Evolutionary conservation across 1,284 basidiomycete genomes (phyloP).

Genomic region (Moesziomyces aphidis): DNA sequence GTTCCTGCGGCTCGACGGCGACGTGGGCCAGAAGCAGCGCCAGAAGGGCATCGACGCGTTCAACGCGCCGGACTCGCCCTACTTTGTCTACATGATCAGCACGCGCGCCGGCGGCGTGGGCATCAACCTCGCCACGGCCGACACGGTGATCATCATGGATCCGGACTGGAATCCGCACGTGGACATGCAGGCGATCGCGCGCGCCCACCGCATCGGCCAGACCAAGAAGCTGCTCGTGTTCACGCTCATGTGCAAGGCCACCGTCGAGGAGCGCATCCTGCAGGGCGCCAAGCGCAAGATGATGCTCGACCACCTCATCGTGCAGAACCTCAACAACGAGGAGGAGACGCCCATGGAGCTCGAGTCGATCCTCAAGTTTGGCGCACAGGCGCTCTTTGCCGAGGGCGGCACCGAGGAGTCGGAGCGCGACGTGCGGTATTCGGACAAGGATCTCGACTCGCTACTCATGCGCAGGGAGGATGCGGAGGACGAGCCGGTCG

Average conservation of each 20-base stretch:
- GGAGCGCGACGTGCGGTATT: constrained; percentile 63
- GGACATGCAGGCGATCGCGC: constrained; percentile 83
- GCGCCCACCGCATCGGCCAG: constrained; percentile 77
- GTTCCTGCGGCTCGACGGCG: constrained; percentile 62
- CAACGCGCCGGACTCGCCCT: constrained; percentile 83
- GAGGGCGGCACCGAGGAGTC: constrained; percentile 61
- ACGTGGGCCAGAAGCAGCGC: constrained; percentile 44
- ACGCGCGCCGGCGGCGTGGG: constrained; percentile 69
- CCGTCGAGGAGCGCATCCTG: constrained; percentile 68
- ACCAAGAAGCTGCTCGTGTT: constrained; percentile 68
- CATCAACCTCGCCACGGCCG: constrained; percentile 73
- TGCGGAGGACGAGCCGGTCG: constrained; percentile 37
- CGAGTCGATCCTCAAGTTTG: constrained; percentile 66
- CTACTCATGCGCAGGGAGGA: constrained; percentile 60
- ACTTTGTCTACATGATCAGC: constrained; percentile 64
- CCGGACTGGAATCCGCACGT: constrained; percentile 96
- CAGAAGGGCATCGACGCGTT: constrained; percentile 82
- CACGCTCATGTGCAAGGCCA: constrained; percentile 68
- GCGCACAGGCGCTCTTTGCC: constrained; percentile 66
- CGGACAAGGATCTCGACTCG: constrained; percentile 64
- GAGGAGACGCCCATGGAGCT: constrained; percentile 58
- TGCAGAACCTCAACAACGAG: constrained; percentile 59
- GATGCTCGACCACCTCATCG: constrained; percentile 68
- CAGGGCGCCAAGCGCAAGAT: constrained; percentile 65
- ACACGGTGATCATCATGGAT: constrained; percentile 91